Base-by-base conservation (phyloP, 2,329 filamentous ascomycete genomes). In the Apiospora hydei region DNA sequence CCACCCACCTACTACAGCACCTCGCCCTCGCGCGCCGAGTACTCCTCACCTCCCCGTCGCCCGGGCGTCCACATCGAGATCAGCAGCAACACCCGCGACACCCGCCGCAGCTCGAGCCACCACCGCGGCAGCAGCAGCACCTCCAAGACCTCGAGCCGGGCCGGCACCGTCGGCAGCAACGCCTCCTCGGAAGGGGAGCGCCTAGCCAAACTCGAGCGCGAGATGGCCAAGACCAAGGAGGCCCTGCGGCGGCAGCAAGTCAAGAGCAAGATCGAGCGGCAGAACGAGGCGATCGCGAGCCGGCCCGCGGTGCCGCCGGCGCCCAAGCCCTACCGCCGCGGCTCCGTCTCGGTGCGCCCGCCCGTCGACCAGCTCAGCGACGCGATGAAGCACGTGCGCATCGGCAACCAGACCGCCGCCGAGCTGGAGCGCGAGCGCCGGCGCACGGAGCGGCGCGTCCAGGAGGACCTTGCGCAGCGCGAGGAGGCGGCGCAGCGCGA, bases 271-370 rank as follows among this genome's bases (percentile, higher is more conserved):
- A 68, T 68, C 14, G 44, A 68, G 14, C 66, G 66, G 16, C 41
- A 44, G 18, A 68, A 68, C 66, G 66, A 68, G n/a, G 41, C 41
- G 41, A 68, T 68, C 44, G 24, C 43, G 24, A 47, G 14, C 66
- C 41, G 66, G 1, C 66, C 66, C 6, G 43, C 66, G 1, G 43
- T 68, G 6, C 41, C 66, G 8, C 66, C 41, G 5, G 66, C 66
- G n/a, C 66, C 66, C 0, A n/a, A 18, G 1, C n/a, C 66, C 10
- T 68, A 68, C 66, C 66, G 66, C 26, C 66, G 66, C n/a, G 41
- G 41, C 13, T 68, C 66, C 14, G 66, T 68, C n/a, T 68, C 66
- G 7, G 34, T 68, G 18, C n/a, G 14, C 3, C 66, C 24, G 11
- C 41, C 66, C n/a, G 43, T 68, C 13, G 21, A 68, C 43, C 66